Evolutionary conservation across 2,329 filamentous ascomycete genomes (phyloP), one percentile per base, ranked within the genome.

Genomic region (Dothidotthia symphoricarpi): DNA sequence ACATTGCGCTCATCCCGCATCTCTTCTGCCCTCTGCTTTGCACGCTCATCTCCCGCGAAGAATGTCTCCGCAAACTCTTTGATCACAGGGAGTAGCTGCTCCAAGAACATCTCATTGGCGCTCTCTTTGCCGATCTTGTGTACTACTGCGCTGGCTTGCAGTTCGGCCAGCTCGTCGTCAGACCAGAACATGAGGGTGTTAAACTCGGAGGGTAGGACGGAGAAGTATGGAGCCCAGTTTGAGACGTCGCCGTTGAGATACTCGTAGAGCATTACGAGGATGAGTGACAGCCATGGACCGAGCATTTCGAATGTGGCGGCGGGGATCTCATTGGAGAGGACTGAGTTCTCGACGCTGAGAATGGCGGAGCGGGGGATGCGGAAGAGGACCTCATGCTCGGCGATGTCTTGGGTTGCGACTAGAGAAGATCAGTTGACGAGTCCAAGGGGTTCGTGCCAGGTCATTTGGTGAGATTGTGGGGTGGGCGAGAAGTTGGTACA

Each of bases 101-200:
- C 66, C 6, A 73, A 72, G 57, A 95, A 89, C 63, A 81, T 81
- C 28, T 76, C 68, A 43, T 94, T 83, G 2, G 88, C 88, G 37
- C 78, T 74, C 4, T 77, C 72, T 50, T 81, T 86, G 31, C 88
- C 89, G 47, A 95, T 85, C 62, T 89, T 91, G 45, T 77, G 69
- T 3, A 82, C 64, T n/a, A 93, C 79, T 1, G 86, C 79, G 59
- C 86, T 90, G 13, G 83, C 86, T 67, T 91, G 83, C 7, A 95
- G 77, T 55, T 84, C 75, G 1, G 72, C 68, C 3, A 95, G 73
- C 63, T 95, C 88, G 1, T 72, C 69, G 1, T 76, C 71, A 2
- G 77, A 72, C 90, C 90, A 96, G 69, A 90, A 95, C 86, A 96
- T 95, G 49, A 91, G 77, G 2, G 88, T 94, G 63, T 93, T 80